These are phyloP conservation scores for Yamadazyma buinensis DNA, from an alignment of 1,139 yeast species.

Conservation along the genomic window DNA sequence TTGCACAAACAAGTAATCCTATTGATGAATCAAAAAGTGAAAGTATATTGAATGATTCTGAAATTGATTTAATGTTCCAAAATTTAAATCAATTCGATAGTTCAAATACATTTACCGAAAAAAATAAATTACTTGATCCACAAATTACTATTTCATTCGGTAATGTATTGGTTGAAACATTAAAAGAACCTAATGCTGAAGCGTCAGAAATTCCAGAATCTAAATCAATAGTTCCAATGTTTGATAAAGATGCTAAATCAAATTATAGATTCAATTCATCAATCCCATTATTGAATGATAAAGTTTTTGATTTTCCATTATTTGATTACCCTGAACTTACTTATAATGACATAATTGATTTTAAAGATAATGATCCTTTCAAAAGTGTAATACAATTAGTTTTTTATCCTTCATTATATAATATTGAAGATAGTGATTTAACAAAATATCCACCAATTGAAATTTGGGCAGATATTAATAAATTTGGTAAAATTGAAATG, in stretches of 20 bases:
- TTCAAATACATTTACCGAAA: slow-evolving; percentile 3
- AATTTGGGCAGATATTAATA: slow-evolving; percentile 47
- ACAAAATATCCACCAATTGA: slow-evolving; percentile 50
- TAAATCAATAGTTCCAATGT: slow-evolving; percentile 8
- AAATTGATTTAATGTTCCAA: slow-evolving; percentile 15
- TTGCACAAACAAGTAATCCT: slow-evolving; percentile 6
- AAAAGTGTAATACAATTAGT: slow-evolving; percentile 41
- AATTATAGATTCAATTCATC: slow-evolving; percentile 35
- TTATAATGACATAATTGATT: slow-evolving; percentile 18
- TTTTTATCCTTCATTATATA: slow-evolving; percentile 45
- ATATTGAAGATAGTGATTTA: slow-evolving; percentile 13
- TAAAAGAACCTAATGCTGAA: slow-evolving; percentile 1
- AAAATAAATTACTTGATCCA: slow-evolving; percentile 17
- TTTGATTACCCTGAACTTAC: slow-evolving; percentile 18
- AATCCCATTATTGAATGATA: slow-evolving; percentile 38
- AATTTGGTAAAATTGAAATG: slow-evolving; percentile 33
- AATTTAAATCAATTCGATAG: slow-evolving; percentile 7
- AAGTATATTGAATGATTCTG: slow-evolving; percentile 6
- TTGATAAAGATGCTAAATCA: slow-evolving; percentile 3
- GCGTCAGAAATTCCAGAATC: too few relatives aligned
- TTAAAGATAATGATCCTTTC: slow-evolving; percentile 29
- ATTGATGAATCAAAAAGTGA: slow-evolving; percentile 5
- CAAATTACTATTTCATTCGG: slow-evolving; percentile 39
- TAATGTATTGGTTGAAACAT: slow-evolving; percentile 25
- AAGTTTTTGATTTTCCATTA: slow-evolving; percentile 32